Conservation (phyloP, 352 stramenopile species). For the Globisporangium echinulatum region DNA sequence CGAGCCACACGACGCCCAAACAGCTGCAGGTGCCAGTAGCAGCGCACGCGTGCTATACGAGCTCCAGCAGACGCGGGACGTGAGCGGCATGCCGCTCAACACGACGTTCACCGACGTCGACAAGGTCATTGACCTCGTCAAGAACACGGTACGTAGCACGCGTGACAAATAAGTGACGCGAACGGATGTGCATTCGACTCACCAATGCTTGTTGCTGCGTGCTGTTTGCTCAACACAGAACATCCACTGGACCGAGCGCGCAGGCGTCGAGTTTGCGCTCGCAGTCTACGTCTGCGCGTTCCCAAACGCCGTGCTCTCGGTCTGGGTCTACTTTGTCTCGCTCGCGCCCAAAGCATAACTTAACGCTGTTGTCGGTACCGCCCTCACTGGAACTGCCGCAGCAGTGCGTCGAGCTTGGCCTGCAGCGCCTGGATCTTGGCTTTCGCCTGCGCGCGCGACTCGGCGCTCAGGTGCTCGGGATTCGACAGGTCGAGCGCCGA, state of each 20-base stretch:
- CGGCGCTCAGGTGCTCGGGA: constrained; percentile 49
- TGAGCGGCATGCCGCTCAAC: constrained; percentile 84
- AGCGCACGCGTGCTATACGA: constrained; percentile 17
- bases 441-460: constrained; percentile 46
- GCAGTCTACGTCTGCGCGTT: constrained; percentile 83
- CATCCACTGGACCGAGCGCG: constrained; percentile 84
- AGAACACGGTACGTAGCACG: constrained; percentile 59
- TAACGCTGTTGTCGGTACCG: background rate
- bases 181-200: no score
- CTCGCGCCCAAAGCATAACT: constrained; percentile 28
- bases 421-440: constrained; percentile 64
- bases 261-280: constrained; percentile 88
- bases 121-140: constrained; percentile 73
- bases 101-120: constrained; percentile 84
- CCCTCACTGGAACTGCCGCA: constrained; percentile 46
- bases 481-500: constrained; percentile 56
- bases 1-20: no score
- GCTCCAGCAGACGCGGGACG: constrained; percentile 31
- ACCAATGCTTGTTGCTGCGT: background rate
- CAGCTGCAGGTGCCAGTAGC: background rate
- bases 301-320: constrained; percentile 81
- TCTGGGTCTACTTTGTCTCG: constrained; percentile 91
- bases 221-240: constrained; percentile 26
- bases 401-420: constrained; percentile 56
- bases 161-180: background rate